These are phyloP conservation scores for Globisporangium iwayamae DNA, from an alignment of 352 stramenopile genomes.

Conservation along the genomic window DNA sequence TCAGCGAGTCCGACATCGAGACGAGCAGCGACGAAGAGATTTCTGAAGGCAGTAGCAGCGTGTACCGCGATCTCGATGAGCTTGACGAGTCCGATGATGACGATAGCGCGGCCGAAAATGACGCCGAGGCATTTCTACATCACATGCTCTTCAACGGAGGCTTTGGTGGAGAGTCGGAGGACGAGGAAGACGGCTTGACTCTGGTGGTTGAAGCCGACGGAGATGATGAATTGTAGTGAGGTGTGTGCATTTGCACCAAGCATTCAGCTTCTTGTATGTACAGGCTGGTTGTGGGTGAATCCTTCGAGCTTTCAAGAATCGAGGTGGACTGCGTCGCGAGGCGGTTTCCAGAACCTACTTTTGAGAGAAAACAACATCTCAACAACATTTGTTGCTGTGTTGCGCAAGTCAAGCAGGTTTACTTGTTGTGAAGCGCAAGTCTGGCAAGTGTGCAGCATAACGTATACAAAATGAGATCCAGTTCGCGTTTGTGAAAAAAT, in stretches of 20 bases:
- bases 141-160: constrained; percentile 2
- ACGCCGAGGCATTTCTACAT: constrained; percentile 5
- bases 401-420: neutral
- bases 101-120: neutral
- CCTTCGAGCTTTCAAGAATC: neutral
- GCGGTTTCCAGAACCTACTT: neutral
- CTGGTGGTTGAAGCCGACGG: constrained; percentile 16
- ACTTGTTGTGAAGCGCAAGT: neutral
- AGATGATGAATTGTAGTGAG: constrained; percentile 5
- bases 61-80: constrained; percentile 1
- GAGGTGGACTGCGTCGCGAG: neutral
- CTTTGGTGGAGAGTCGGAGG: neutral
- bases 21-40: constrained; percentile 5
- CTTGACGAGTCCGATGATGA: constrained; percentile 2
- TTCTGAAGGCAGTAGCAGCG: neutral
- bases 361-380: neutral
- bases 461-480: constrained; percentile 8
- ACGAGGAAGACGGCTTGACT: constrained; percentile 5
- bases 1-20: constrained; percentile 41
- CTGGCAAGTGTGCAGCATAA: neutral
- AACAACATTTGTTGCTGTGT: neutral
- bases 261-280: too few relatives aligned
- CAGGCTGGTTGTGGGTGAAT: too few relatives aligned
- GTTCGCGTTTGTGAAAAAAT: neutral
- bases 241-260: neutral